Evolutionary conservation across 768 basidiomycete species (phyloP).

Genomic region (Tulasnella sp.): DNA sequence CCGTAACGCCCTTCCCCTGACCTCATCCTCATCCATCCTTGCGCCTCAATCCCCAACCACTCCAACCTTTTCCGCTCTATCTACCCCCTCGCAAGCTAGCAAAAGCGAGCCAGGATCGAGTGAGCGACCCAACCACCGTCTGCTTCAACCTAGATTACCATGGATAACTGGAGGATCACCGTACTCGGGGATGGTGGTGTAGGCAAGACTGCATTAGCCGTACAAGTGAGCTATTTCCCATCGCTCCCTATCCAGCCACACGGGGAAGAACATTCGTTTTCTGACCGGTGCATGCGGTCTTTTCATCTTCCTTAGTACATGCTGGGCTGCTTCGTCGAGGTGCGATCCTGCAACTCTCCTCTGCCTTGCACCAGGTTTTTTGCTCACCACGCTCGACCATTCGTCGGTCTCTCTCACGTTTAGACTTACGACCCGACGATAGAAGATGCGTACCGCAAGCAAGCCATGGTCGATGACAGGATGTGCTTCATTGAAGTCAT

Average conservation of each 20-base stretch:
- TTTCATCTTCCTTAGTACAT: constrained; percentile 62
- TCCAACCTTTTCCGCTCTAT: constrained; percentile 5
- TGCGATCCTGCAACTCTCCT: constrained; percentile 42
- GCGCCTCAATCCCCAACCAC: neutral
- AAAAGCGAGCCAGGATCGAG: neutral
- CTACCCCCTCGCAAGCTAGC: neutral
- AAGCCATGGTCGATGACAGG: constrained; percentile 87
- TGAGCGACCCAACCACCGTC: neutral
- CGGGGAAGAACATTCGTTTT: constrained; percentile 1
- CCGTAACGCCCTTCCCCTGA: constrained; percentile 5
- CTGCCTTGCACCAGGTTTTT: neutral
- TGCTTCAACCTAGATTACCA: constrained; percentile 36
- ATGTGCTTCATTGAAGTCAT: constrained; percentile 97
- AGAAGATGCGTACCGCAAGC: constrained; percentile 96
- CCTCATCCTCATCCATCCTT: constrained; percentile 5
- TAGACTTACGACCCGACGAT: constrained; percentile 98
- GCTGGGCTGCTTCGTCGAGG: constrained; percentile 89
- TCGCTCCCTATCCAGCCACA: constrained; percentile 3
- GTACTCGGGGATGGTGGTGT: constrained; percentile 97
- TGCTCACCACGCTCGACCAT: constrained; percentile 2
- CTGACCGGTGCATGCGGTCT: constrained; percentile 1
- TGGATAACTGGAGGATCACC: constrained; percentile 95
- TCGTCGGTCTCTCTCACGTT: constrained; percentile 1
- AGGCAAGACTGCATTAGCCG: constrained; percentile 93
- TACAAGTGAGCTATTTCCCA: constrained; percentile 63